These are phyloP conservation scores for Calonectria honghensis DNA, from an alignment of 2,329 filamentous ascomycete species.

Conservation along the genomic window DNA sequence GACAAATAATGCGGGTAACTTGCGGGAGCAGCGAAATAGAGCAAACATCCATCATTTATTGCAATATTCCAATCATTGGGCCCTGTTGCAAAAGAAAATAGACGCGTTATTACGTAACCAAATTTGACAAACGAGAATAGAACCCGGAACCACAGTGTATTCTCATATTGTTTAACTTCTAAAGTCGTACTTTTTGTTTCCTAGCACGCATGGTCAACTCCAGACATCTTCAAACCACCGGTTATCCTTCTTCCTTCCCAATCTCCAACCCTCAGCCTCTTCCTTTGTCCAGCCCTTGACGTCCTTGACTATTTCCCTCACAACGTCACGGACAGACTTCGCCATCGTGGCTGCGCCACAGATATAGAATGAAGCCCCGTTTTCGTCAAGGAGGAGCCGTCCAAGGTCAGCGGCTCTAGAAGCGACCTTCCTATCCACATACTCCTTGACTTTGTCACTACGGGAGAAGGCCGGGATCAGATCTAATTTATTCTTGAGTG, in stretches of 20 bases:
- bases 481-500: conserved; percentile 20
- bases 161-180: too few species aligned
- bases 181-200: too few species aligned
- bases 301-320: conserved; percentile 22
- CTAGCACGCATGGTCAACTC: conserved; percentile 9
- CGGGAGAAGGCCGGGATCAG: conserved; percentile 35
- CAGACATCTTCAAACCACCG: conserved; percentile 40
- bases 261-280: conserved; percentile 24
- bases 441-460: not conserved
- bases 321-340: conserved; percentile 26
- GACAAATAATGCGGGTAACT: too few species aligned
- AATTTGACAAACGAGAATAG: too few species aligned
- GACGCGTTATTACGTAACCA: too few species aligned
- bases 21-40: too few species aligned
- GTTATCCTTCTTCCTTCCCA: conserved; percentile 28
- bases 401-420: not conserved
- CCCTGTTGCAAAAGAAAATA: too few species aligned
- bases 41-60: too few species aligned
- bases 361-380: conserved; percentile 32
- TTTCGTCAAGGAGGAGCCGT: conserved; percentile 20
- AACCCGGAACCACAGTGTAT: too few species aligned
- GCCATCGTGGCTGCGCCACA: conserved; percentile 37
- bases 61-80: too few species aligned
- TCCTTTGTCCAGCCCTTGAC: conserved; percentile 15
- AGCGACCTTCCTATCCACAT: conserved; percentile 29